Conservation (phyloP, 768 basidiomycete genomes). For the Kwoniella shandongensis region DNA sequence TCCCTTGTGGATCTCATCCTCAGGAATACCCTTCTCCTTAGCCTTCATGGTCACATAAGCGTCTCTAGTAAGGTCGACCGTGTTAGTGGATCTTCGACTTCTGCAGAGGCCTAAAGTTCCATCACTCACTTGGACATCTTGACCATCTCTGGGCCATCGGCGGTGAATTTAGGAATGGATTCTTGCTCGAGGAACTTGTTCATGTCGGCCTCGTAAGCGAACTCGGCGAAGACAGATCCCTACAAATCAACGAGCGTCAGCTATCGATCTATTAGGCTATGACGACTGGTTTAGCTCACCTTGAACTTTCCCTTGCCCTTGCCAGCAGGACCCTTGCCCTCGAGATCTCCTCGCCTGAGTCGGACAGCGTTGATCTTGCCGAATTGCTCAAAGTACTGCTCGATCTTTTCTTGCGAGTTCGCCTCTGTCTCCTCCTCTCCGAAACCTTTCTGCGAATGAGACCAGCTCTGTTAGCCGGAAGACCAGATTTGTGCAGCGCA, state of each 20-base stretch:
- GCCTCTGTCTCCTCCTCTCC: conserved; percentile 63
- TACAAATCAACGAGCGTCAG: conserved; percentile 44
- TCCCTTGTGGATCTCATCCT: conserved; percentile 26
- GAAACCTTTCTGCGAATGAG: conserved; percentile 74
- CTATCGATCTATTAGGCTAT: neutral
- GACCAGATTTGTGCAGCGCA: too few relatives aligned
- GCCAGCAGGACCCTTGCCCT: conserved; percentile 41
- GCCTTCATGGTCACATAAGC: conserved; percentile 95
- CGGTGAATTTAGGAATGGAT: conserved; percentile 67
- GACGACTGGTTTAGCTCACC: conserved; percentile 56
- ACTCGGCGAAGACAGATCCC: conserved; percentile 94
- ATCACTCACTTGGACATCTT: conserved; percentile 79
- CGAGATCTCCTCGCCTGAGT: conserved; percentile 75
- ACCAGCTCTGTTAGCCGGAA: too few relatives aligned
- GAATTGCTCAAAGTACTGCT: conserved; percentile 75
- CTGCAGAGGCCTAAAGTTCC: neutral
- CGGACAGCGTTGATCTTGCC: conserved; percentile 77
- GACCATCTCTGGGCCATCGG: conserved; percentile 70
- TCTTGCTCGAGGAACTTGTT: conserved; percentile 76
- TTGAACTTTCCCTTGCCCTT: conserved; percentile 71
- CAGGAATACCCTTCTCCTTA: conserved; percentile 78
- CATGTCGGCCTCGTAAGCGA: conserved; percentile 66
- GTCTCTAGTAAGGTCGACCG: conserved; percentile 57
- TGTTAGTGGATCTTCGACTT: neutral
- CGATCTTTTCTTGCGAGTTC: conserved; percentile 69